Evolutionary conservation across 2,329 filamentous ascomycete species (phyloP).

Genomic region (Leptographium flavum): DNA sequence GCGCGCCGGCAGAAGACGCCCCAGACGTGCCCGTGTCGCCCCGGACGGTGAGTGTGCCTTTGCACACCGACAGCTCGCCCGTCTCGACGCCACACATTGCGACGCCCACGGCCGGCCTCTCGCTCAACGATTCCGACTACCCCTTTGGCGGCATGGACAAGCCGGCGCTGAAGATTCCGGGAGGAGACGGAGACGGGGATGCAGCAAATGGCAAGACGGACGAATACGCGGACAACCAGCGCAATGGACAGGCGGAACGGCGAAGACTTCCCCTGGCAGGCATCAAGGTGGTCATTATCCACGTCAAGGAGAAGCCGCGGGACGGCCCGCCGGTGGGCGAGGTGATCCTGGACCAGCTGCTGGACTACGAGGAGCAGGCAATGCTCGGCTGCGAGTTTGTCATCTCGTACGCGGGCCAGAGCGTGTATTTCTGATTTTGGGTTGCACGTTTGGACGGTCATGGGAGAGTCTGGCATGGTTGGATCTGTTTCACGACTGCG

Average conservation of each 20-base stretch:
- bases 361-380: slow-evolving; percentile 47
- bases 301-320: slow-evolving; percentile 74
- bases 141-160: background rate
- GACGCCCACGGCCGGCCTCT: slow-evolving; percentile 32
- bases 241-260: background rate
- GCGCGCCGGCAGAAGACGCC: too few relatives aligned
- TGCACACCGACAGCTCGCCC: slow-evolving; percentile 1
- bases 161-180: slow-evolving; percentile 2
- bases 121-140: slow-evolving; percentile 2
- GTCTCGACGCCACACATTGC: slow-evolving; percentile 23
- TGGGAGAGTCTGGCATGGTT: too few relatives aligned
- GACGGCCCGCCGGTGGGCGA: slow-evolving; percentile 54
- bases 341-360: slow-evolving; percentile 55
- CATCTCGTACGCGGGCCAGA: slow-evolving; percentile 53
- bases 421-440: slow-evolving; percentile 30
- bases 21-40: slow-evolving; percentile 41
- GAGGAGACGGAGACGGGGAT: too few relatives aligned
- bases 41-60: slow-evolving; percentile 25
- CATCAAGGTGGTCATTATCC: slow-evolving; percentile 74
- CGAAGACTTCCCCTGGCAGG: slow-evolving; percentile 48
- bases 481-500: too few relatives aligned
- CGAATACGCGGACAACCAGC: too few relatives aligned
- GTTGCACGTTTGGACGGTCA: too few relatives aligned
- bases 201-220: too few relatives aligned
- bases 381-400: slow-evolving; percentile 69